Evolutionary conservation across 768 basidiomycete genomes (phyloP), one percentile per base, ranked within the genome.

Genomic region (Cyathus striatus): DNA sequence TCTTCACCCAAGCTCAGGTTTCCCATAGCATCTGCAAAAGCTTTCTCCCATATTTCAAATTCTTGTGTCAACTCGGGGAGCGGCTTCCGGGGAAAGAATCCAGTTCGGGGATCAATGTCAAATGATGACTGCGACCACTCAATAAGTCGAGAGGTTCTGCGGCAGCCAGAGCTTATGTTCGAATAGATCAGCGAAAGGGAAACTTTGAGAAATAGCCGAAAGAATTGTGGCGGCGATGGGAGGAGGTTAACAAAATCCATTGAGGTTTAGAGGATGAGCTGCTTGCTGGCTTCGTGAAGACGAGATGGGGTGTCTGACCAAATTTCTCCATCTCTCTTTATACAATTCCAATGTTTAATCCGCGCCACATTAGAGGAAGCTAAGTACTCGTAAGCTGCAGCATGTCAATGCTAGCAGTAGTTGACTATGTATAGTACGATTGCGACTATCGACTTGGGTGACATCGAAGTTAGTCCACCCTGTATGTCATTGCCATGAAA

Each of bases 61-160:
- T 63, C 59, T 6, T 55, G 57, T 4, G 72, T 68, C 20, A 95
- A 68, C 21, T 63, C 71, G 2, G 76, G 72, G 5, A 88, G 72
- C 1, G 81, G 81, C 26, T 66, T 61, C 2, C 75, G 61, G 1
- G 94, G 95, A 51, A 97, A 78, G 68, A 97, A 98, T 0, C 95
- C 95, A 0, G 88, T 84, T 12, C 74, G 61, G 6, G 75, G 56
- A 50, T 80, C 66, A 47, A 84, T 60, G 50, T 83, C 81, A 44
- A 79, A 83, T 44, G 79, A 70, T 2, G 58, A 51, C 16, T 67
- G 69, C 9, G 64, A 56, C 33, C 61, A 66, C 21, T 56, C 59
- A 12, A 59, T 52, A 37, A 54, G 49, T 5, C 16, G 12, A 16
- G 57, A 38, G 45, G 62, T 60, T 38, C 61, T 62, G 41, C 59